Evolutionary conservation across 2,329 filamentous ascomycete genomes (phyloP).

Genomic region (Colletotrichum spinosum): DNA sequence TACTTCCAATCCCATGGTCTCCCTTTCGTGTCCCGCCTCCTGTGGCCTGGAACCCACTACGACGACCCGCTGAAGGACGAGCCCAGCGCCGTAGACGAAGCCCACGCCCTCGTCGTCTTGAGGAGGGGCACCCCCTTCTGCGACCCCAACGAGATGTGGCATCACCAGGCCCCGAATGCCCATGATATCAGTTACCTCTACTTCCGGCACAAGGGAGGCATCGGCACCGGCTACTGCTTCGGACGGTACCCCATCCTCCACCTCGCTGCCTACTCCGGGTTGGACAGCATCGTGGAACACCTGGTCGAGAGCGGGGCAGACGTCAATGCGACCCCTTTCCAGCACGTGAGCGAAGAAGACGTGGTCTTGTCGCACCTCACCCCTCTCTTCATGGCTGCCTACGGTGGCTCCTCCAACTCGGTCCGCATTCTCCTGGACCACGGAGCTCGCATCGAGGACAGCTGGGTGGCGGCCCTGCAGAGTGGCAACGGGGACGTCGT

Average conservation of each 20-base stretch:
- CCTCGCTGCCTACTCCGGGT: not conserved
- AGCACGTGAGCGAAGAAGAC: constrained; percentile 4
- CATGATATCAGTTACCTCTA: constrained; percentile 8
- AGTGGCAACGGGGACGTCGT: constrained; percentile 1
- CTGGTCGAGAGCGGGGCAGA: constrained; percentile 11
- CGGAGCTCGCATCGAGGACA: constrained; percentile 1
- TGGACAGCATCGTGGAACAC: constrained; percentile 1
- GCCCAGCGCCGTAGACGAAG: not conserved
- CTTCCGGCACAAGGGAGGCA: constrained; percentile 8
- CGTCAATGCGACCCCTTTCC: not conserved
- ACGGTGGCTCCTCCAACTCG: not conserved
- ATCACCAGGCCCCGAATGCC: not conserved
- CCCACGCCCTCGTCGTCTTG: not conserved
- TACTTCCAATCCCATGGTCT: constrained; percentile 3
- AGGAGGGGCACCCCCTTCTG: constrained; percentile 5
- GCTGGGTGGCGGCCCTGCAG: constrained; percentile 8
- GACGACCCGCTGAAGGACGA: constrained; percentile 2
- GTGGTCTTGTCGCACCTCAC: constrained; percentile 6
- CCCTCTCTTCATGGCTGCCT: constrained; percentile 8
- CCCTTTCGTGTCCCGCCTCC: not conserved
- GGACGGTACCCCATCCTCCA: constrained; percentile 4
- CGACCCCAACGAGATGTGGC: not conserved
- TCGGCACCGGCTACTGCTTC: constrained; percentile 9
- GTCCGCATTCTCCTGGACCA: not conserved
- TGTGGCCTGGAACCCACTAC: constrained; percentile 2